A percentile compares a stretch with the other conserved stretches of the same genome.
Conservation (phyloP, 768 basidiomycete species). For the Tubosaeta sp. region DNA sequence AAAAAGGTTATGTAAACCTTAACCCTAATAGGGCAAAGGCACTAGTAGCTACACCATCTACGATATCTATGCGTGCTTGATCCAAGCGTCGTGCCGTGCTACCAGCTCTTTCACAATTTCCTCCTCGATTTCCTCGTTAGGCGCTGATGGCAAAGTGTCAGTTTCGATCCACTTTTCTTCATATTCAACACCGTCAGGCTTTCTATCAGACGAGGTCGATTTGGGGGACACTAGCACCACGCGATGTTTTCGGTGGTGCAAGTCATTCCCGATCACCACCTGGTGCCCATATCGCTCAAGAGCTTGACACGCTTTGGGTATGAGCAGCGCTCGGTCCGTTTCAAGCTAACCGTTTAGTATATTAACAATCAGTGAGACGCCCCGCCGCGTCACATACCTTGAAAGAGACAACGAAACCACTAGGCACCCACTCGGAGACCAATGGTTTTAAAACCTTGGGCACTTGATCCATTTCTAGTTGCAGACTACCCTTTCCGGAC, state of each 20-base stretch:
- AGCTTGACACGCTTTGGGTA: constrained; percentile 87
- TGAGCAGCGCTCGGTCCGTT: constrained; percentile 76
- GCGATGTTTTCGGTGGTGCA: constrained; percentile 86
- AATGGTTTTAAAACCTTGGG: constrained; percentile 93
- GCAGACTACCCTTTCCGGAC: constrained; percentile 88
- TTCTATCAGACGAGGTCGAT: constrained; percentile 15
- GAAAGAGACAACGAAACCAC: constrained; percentile 94
- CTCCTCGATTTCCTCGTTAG: constrained; percentile 84
- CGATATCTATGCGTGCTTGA: constrained; percentile 21
- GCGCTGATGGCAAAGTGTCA: constrained; percentile 34
- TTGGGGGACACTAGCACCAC: constrained; percentile 82
- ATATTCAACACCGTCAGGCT: constrained; percentile 34
- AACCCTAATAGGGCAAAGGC: constrained; percentile 6
- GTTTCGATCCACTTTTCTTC: constrained; percentile 65
- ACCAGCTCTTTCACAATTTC: constrained; percentile 80
- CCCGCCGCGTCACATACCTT: constrained; percentile 54
- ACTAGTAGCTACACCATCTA: too few species aligned
- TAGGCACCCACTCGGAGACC: constrained; percentile 89
- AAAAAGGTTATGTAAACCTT: constrained; percentile 13
- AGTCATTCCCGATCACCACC: constrained; percentile 93
- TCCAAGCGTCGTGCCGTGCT: constrained; percentile 70
- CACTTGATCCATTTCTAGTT: constrained; percentile 98
- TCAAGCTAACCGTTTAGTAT: constrained; percentile 60
- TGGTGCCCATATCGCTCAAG: constrained; percentile 95
- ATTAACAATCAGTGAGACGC: constrained; percentile 5